Base-by-base conservation (phyloP, 192 early-diverging fungal genomes). In the Coemansia umbellata region DNA sequence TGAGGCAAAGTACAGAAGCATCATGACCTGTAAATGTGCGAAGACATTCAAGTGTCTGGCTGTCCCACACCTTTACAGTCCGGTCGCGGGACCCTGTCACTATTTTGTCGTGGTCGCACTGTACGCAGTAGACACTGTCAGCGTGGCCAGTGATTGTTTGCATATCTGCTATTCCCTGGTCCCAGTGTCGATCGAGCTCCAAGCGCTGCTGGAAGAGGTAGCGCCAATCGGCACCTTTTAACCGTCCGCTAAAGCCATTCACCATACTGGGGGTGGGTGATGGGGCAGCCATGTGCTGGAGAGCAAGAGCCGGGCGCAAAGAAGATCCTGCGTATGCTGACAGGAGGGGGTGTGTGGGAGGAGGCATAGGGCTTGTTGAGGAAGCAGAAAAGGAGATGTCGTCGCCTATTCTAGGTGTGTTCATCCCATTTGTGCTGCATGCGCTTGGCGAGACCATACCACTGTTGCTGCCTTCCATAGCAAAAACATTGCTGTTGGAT, bases 71-170 rank as follows among this genome's bases (percentile, higher is more conserved):
- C 47, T 84, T 86, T 55, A 92, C 80, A 3, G 84, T 83, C 37
- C 81, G 66, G 61, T 92, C 91, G 43, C 87, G 79, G 24, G 86
- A 87, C 19, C 91, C 91, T 4, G 87, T 91, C 0, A 91, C 77
- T 19, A 92, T 79, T 47, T 83, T 83, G 15, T 83, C 31, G 31
- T 83, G 72, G 50, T 94, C 78, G 67, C 82, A 93, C 39, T 95
- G 92, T 17, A 98, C 80, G 57, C 95, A 98, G 54, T 96, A 90
- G 4, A 98, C 89, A 50, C 87, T 91, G 41, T 87, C 91, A 30
- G 37, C 42, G 53, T 98, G 95, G n/a, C 91, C 91, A 8, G 60
- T 56, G 11, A 97, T 65, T 22, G 84, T 82, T 19, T 63, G 72
- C 14, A 82, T 58, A 32, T 74, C 63, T 15, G 63, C 72, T 13